phyloP scores from a whole-genome alignment of 768 basidiomycete species.

The Hydnomerulius pinastri region DNA sequence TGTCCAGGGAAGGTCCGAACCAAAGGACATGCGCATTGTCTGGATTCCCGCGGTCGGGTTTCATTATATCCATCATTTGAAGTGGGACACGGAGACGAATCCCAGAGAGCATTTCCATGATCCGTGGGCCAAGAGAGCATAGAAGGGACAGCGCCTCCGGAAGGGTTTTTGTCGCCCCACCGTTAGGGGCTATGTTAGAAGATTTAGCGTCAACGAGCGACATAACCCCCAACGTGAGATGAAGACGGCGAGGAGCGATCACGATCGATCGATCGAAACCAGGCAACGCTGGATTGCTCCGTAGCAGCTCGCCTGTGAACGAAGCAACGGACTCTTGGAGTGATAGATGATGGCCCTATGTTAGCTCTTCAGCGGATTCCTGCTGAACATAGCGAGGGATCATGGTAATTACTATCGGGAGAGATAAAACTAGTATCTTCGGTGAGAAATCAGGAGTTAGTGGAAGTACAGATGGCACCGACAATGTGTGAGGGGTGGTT shows the following conservation, averaged over 20 bases:
- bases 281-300: slow-evolving; percentile 26
- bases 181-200: not conserved
- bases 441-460: slow-evolving; percentile 2
- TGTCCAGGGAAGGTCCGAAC: slow-evolving; percentile 46
- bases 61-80: slow-evolving; percentile 51
- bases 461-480: slow-evolving; percentile 5
- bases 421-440: slow-evolving; percentile 25
- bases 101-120: slow-evolving; percentile 42
- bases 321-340: slow-evolving; percentile 38
- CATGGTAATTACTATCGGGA: slow-evolving; percentile 35
- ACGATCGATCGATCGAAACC: slow-evolving; percentile 66
- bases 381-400: slow-evolving; percentile 24
- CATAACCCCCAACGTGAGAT: slow-evolving; percentile 79
- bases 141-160: slow-evolving; percentile 46
- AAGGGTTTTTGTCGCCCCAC: slow-evolving; percentile 31
- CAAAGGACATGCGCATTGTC: slow-evolving; percentile 57
- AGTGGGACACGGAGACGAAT: slow-evolving; percentile 42
- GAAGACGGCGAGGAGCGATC: slow-evolving; percentile 57
- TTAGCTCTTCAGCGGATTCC: slow-evolving; percentile 5
- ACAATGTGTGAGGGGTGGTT: slow-evolving; percentile 28
- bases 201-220: slow-evolving; percentile 40
- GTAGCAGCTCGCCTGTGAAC: slow-evolving; percentile 36
- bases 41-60: slow-evolving; percentile 36
- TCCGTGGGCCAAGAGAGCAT: slow-evolving; percentile 34
- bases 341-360: slow-evolving; percentile 41